Base-by-base conservation (phyloP, 2,329 filamentous ascomycete species). In the Penicillium sp. region DNA sequence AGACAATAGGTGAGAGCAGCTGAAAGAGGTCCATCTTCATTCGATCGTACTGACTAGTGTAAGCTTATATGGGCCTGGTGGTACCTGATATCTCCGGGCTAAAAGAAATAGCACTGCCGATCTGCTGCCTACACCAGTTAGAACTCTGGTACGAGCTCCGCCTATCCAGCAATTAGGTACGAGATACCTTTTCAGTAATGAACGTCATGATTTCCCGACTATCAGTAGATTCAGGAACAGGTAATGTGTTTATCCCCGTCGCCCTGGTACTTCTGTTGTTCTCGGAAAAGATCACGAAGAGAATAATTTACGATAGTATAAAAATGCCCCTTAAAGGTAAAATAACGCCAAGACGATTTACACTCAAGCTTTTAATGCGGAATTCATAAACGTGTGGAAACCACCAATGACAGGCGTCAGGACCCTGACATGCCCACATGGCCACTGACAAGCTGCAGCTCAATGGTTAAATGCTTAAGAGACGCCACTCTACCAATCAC, bases 51-150 rank as follows among this genome's bases (percentile, higher is more conserved):
- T 52, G 49, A 46, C 46, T 47, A 46, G 42, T 22, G 42, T 36
- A 28, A 50, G 52, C 49, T 52, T 52, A 42, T 46, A 47, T 52
- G 44, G 44, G 31, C 41, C 46, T 24, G 22, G 36, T 32, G 38
- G 13, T 20, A 37, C 49, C 44, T 42, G 50, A 50, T 40, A 45
- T 26, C 46, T 54, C 49, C 52, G 49, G 18, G 8, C 11, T 31
- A 28, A 16, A n/a, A 39, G 14, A 49, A 49, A 54, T 54, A 51
- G 45, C 40, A 29, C 43, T 35, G 51, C 31, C 40, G 51, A 54
- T 54, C 51, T n/a, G 7, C 20, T 49, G 45, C 48, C 41, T 37
- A 9, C 27, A 23, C 40, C 36, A 39, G 18, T 20, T 20, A 20
- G 29, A 37, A 8, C 6, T 27, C 39, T 20, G 23, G 23, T 27